Evolutionary conservation across 257 asterid genomes (phyloP).

Genomic region (Gentiana macrophylla): DNA sequence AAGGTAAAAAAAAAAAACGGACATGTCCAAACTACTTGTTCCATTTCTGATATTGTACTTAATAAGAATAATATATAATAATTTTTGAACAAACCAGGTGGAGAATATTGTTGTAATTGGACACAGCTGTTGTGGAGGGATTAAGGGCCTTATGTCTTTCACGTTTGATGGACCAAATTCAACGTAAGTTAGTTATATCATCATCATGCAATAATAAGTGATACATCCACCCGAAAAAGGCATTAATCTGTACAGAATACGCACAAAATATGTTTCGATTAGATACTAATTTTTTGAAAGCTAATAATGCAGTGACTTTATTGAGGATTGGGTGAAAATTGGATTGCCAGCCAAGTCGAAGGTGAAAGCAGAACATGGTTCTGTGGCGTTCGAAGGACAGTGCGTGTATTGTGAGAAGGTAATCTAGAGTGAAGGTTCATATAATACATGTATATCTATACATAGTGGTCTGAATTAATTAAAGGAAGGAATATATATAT

Average conservation of each 20-base stretch:
- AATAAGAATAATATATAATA: no score
- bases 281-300: not conserved
- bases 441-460: not conserved
- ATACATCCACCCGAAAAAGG: no score
- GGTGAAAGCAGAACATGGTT: slow-evolving; percentile 32
- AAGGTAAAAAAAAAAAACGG: slow-evolving; percentile 33
- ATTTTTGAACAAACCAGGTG: slow-evolving; percentile 27
- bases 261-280: no score
- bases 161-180: slow-evolving; percentile 50
- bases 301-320: slow-evolving; percentile 49
- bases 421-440: not conserved
- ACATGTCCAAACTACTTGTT: not conserved
- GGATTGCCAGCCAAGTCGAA: slow-evolving; percentile 71
- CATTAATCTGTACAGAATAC: no score
- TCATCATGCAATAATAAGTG: no score
- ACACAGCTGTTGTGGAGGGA: slow-evolving; percentile 95
- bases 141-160: slow-evolving; percentile 92
- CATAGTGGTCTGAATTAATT: not conserved
- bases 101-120: slow-evolving; percentile 79
- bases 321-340: slow-evolving; percentile 91
- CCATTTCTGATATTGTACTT: no score
- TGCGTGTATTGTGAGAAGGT: slow-evolving; percentile 74
- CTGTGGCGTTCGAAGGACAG: slow-evolving; percentile 32
- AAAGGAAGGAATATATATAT: not conserved
- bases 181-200: slow-evolving; percentile 34